phyloP scores from a whole-genome alignment of 169 alveolate genomes.

The Plasmodium knowlesi region DNA sequence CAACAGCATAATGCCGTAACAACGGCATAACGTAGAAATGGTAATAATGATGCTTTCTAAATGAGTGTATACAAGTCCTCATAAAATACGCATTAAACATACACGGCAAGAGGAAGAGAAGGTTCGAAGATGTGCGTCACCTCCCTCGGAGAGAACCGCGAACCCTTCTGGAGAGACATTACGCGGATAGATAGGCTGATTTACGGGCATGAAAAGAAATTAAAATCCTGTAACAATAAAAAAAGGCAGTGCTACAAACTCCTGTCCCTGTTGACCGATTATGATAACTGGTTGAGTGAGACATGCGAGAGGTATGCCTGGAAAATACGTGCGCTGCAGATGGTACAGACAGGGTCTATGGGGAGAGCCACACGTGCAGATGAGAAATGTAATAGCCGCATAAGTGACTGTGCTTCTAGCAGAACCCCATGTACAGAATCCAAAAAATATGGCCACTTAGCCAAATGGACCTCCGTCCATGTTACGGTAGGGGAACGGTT shows the following conservation, averaged over 20 bases:
- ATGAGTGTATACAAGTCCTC: not conserved
- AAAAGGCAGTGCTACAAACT: not conserved
- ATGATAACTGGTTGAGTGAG: not conserved
- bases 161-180: not conserved
- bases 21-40: not conserved
- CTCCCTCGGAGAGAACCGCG: not conserved
- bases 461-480: not conserved
- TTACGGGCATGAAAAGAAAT: not conserved
- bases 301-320: not conserved
- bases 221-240: not conserved
- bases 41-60: not conserved
- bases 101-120: not conserved
- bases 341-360: not conserved
- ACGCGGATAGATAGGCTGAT: not conserved
- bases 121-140: not conserved
- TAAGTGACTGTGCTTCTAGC: not conserved
- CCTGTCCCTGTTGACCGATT: not conserved
- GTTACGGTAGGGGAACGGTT: not conserved
- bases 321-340: not conserved
- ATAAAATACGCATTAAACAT: not conserved
- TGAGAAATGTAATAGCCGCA: not conserved
- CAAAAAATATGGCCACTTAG: not conserved
- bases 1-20: not conserved
- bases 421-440: not conserved
- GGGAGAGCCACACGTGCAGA: not conserved